Conservation (phyloP, 345 rosid genomes). For the Cochlearia excelsa region DNA sequence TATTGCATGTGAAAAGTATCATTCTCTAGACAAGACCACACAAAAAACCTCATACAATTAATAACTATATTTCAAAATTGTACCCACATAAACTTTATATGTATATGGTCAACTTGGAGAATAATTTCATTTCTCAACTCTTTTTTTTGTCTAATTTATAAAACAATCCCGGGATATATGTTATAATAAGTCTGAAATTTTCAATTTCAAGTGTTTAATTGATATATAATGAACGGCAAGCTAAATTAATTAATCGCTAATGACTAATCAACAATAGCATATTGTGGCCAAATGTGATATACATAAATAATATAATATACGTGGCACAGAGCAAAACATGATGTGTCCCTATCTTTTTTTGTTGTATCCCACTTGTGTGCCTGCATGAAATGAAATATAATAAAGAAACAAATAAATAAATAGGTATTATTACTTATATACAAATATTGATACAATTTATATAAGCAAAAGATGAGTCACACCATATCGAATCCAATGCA, state of each 20-base stretch:
- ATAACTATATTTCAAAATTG: not conserved
- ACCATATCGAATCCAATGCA: conserved; percentile 32
- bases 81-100: not conserved
- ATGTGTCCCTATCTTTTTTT: conserved; percentile 25
- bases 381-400: conserved; percentile 27
- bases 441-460: no score
- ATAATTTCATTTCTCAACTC: not conserved
- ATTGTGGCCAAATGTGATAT: conserved; percentile 23
- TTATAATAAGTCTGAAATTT: not conserved
- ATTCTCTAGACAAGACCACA: conserved; percentile 5
- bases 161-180: not conserved
- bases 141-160: not conserved
- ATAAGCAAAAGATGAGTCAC: conserved; percentile 1
- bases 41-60: conserved; percentile 1
- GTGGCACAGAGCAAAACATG: conserved; percentile 31
- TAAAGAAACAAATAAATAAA: not conserved
- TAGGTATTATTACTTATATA: no score
- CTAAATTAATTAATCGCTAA: not conserved
- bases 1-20: conserved; percentile 30
- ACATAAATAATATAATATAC: conserved; percentile 8
- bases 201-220: not conserved
- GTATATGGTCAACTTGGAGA: not conserved
- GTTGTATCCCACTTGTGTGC: conserved; percentile 35
- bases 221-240: conserved; percentile 5
- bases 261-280: conserved; percentile 18